Evolutionary conservation across 2,329 filamentous ascomycete genomes (phyloP).

Genomic region (Fonsecaea nubica): DNA sequence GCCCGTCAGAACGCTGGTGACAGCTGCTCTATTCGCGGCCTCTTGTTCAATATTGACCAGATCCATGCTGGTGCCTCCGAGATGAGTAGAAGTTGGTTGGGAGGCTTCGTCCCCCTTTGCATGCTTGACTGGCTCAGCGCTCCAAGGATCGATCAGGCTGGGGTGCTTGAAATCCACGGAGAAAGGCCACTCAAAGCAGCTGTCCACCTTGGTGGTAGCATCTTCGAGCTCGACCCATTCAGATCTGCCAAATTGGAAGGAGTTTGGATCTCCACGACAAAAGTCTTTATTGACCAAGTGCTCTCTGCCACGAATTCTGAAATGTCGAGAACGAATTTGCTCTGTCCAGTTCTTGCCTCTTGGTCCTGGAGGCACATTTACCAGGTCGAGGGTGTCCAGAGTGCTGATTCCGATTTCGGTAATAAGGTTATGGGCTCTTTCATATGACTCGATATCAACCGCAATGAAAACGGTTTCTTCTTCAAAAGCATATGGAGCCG

Average conservation of each 20-base stretch:
- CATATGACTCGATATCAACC: conserved; percentile 84
- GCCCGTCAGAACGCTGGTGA: conserved; percentile 24
- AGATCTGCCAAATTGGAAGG: conserved; percentile 73
- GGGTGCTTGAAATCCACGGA: conserved; percentile 45
- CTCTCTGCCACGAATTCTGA: conserved; percentile 74
- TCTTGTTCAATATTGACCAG: conserved; percentile 29
- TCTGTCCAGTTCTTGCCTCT: conserved; percentile 70
- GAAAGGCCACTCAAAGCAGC: conserved; percentile 65
- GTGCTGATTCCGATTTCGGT: conserved; percentile 87
- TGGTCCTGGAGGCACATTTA: conserved; percentile 63
- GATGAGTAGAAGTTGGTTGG: not conserved
- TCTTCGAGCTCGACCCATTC: conserved; percentile 60
- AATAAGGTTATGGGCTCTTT: conserved; percentile 68
- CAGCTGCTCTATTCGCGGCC: conserved; percentile 27
- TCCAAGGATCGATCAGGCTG: conserved; percentile 26
- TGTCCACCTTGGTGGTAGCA: conserved; percentile 55
- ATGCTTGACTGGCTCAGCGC: conserved; percentile 9
- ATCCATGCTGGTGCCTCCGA: conserved; percentile 22
- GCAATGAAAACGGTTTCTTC: conserved; percentile 72
- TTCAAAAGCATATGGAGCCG: conserved; percentile 58
- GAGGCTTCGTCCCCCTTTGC: not conserved
- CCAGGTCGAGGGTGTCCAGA: conserved; percentile 72
- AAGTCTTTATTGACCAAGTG: conserved; percentile 71
- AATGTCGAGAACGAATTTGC: conserved; percentile 73
- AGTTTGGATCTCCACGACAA: conserved; percentile 74